Percentiles rank a stretch among this genome's conserved stretches.
These are phyloP conservation scores for Thelonectria rubi DNA, from an alignment of 2,329 filamentous ascomycete genomes.

Conservation along the genomic window DNA sequence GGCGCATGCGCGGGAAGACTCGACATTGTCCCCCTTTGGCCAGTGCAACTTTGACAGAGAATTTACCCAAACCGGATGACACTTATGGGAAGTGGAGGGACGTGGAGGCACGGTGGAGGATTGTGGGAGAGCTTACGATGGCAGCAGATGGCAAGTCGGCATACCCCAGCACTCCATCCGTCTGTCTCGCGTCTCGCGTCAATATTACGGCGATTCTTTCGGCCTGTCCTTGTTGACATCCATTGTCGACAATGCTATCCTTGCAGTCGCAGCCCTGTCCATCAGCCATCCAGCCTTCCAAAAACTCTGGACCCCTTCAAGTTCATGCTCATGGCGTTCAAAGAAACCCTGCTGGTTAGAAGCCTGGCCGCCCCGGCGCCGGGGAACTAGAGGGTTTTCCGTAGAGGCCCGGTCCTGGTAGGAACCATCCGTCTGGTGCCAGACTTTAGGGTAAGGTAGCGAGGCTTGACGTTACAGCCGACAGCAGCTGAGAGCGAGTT, in stretches of 20 bases:
- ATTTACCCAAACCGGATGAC: constrained; percentile 20
- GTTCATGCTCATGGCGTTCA: neutral
- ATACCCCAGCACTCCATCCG: constrained; percentile 9
- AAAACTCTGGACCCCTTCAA: constrained; percentile 5
- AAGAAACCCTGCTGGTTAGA: constrained; percentile 6
- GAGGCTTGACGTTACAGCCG: constrained; percentile 3
- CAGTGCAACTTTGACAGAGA: constrained; percentile 30
- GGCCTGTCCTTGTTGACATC: constrained; percentile 17
- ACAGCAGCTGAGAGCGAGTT: constrained; percentile 7
- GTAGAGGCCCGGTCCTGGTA: constrained; percentile 6
- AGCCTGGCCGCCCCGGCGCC: constrained; percentile 15
- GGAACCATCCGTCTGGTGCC: constrained; percentile 14
- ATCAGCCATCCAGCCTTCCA: neutral
- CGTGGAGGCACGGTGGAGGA: constrained; percentile 18
- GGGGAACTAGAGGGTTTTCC: constrained; percentile 24
- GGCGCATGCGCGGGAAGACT: constrained; percentile 10
- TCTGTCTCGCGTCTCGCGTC: constrained; percentile 9
- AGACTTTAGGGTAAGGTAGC: constrained; percentile 13
- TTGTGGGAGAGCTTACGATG: constrained; percentile 13
- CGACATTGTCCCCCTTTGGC: constrained; percentile 20
- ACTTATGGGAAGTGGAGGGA: constrained; percentile 15
- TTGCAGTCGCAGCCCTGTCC: constrained; percentile 9
- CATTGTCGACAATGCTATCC: constrained; percentile 18
- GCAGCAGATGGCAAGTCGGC: constrained; percentile 9
- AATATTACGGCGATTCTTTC: constrained; percentile 4